Percentiles rank a stretch among this genome's conserved stretches.
Conservation (phyloP, 305 asterid species). For the Salvia sclarea region DNA sequence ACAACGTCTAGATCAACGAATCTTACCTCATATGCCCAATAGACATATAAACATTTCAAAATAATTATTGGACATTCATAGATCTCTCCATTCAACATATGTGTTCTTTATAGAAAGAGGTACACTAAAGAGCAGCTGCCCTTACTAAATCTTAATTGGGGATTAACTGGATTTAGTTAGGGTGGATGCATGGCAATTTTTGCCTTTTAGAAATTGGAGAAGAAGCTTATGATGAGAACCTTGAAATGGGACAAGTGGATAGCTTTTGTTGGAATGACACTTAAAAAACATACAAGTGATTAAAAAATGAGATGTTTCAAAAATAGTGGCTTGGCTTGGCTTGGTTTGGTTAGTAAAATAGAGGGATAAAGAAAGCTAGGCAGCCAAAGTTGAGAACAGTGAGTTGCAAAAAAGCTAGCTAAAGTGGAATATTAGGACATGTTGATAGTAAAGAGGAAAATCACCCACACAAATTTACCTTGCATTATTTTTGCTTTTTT, state of each 20-base stretch:
- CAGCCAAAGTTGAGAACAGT: conserved; percentile 47
- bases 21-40: background rate
- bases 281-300: background rate
- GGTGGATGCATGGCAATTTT: background rate
- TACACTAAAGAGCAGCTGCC: background rate
- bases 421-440: conserved; percentile 49
- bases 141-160: too few relatives aligned
- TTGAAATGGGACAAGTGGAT: background rate
- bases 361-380: conserved; percentile 17
- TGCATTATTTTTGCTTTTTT: conserved; percentile 55
- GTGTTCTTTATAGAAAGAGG: background rate
- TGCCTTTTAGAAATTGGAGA: background rate
- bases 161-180: too few relatives aligned
- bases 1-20: background rate
- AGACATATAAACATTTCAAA: background rate
- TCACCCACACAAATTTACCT: conserved; percentile 41
- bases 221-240: background rate
- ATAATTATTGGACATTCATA: background rate
- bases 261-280: background rate
- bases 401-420: conserved; percentile 62
- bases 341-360: conserved; percentile 7
- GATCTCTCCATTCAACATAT: background rate
- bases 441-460: conserved; percentile 35
- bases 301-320: background rate
- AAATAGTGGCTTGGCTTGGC: conserved; percentile 4